phyloP scores from a whole-genome alignment of 805 yeast species.

The Candida montana region DNA sequence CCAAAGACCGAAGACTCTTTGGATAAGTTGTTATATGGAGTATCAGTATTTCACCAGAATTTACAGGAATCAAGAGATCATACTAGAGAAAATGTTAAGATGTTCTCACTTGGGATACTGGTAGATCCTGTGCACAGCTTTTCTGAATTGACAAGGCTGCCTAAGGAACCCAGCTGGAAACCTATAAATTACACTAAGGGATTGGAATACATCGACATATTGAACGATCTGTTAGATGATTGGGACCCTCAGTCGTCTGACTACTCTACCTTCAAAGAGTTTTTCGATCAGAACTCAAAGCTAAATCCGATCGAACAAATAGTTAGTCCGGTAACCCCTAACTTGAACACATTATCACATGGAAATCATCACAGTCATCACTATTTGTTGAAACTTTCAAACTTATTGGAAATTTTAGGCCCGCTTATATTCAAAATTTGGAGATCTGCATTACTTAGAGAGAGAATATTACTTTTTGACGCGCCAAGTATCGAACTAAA shows the following conservation, averaged over 20 bases:
- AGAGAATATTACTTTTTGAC: constrained; percentile 45
- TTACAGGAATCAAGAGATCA: constrained; percentile 31
- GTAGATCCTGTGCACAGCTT: constrained; percentile 35
- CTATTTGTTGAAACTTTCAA: constrained; percentile 42
- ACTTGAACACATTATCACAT: not conserved
- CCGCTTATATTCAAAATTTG: constrained; percentile 62
- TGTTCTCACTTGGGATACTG: constrained; percentile 63
- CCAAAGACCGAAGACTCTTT: constrained; percentile 21
- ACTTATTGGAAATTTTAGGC: constrained; percentile 47
- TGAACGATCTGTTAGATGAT: constrained; percentile 26
- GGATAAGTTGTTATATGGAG: constrained; percentile 36
- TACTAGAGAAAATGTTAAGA: constrained; percentile 43
- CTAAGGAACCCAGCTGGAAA: constrained; percentile 29
- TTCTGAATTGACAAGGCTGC: constrained; percentile 10
- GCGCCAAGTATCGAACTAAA: constrained; percentile 31
- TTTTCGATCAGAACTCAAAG: constrained; percentile 19
- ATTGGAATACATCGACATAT: constrained; percentile 36
- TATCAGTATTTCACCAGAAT: constrained; percentile 47
- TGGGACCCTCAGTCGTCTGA: constrained; percentile 20
- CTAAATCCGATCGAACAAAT: constrained; percentile 11
- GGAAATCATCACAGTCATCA: constrained; percentile 27
- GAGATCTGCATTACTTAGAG: constrained; percentile 56
- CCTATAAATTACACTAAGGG: constrained; percentile 37
- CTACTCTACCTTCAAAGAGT: constrained; percentile 18
- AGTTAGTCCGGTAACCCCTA: constrained; percentile 17